A percentile compares a stretch with the other conserved stretches of the same genome.
These are phyloP conservation scores for Cladophialophora bantiana DNA, from an alignment of 2,329 filamentous ascomycete species.

Conservation along the genomic window DNA sequence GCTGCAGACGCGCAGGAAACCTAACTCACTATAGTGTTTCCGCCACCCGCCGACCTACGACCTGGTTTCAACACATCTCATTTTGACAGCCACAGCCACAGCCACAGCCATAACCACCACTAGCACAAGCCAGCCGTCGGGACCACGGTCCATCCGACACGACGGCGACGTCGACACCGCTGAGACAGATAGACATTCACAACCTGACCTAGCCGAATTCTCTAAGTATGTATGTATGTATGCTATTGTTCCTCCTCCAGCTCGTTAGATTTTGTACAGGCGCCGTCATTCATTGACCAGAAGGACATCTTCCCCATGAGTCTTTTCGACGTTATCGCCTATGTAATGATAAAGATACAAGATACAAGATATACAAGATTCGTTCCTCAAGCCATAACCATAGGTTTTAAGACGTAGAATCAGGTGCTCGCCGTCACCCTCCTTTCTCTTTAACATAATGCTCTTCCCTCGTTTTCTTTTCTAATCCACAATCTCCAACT, in stretches of 20 bases:
- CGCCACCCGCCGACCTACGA: too few species aligned
- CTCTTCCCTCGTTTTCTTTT: not conserved
- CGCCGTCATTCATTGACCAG: not conserved
- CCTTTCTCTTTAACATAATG: not conserved
- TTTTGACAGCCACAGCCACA: too few species aligned
- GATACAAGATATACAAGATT: not conserved
- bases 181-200: too few species aligned
- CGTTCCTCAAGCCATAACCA: not conserved
- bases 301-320: not conserved
- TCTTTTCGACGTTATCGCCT: not conserved
- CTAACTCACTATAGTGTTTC: too few species aligned
- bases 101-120: too few species aligned
- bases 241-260: not conserved
- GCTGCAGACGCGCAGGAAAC: too few species aligned
- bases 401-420: not conserved
- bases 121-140: too few species aligned
- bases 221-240: too few species aligned
- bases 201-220: too few species aligned
- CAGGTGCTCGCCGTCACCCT: not conserved
- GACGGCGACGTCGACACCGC: too few species aligned
- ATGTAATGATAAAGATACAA: not conserved
- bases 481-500: conserved; percentile 50
- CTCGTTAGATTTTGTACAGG: not conserved
- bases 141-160: too few species aligned
- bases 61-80: too few species aligned